phyloP scores from a whole-genome alignment of 306 rosid species.

The Biancaea sappan region DNA sequence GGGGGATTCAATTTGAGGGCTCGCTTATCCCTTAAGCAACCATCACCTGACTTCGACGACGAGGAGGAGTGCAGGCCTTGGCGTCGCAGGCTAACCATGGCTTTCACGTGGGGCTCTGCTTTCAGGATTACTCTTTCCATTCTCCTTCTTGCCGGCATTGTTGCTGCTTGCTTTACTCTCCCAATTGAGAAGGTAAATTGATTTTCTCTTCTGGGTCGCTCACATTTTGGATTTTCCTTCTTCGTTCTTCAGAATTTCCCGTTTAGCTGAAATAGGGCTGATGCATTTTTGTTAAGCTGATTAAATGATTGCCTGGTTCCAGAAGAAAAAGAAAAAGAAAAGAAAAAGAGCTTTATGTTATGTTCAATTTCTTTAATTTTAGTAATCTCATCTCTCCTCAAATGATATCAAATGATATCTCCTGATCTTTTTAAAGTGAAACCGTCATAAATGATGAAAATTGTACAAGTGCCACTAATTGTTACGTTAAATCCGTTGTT shows the following conservation, averaged over 20 bases:
- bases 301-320: background rate
- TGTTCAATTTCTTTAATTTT: background rate
- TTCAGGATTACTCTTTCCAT: slow-evolving; percentile 71
- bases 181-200: slow-evolving; percentile 76
- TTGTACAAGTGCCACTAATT: background rate
- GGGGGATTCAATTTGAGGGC: slow-evolving; percentile 68
- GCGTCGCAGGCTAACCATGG: slow-evolving; percentile 72
- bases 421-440: background rate
- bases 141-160: slow-evolving; percentile 63
- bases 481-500: background rate
- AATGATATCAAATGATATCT: background rate
- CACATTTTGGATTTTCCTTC: background rate
- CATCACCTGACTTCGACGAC: slow-evolving; percentile 49
- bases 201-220: slow-evolving; percentile 21
- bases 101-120: slow-evolving; percentile 65
- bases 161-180: slow-evolving; percentile 74
- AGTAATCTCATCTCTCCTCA: background rate
- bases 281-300: background rate
- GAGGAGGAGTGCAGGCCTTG: slow-evolving; percentile 78
- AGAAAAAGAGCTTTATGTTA: no score
- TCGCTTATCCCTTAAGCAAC: slow-evolving; percentile 77
- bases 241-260: background rate
- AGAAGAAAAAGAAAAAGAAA: no score
- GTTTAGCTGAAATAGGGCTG: background rate
- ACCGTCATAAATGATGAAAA: background rate